These are phyloP conservation scores for Datisca glomerata DNA, from an alignment of 306 rosid genomes.

Conservation along the genomic window DNA sequence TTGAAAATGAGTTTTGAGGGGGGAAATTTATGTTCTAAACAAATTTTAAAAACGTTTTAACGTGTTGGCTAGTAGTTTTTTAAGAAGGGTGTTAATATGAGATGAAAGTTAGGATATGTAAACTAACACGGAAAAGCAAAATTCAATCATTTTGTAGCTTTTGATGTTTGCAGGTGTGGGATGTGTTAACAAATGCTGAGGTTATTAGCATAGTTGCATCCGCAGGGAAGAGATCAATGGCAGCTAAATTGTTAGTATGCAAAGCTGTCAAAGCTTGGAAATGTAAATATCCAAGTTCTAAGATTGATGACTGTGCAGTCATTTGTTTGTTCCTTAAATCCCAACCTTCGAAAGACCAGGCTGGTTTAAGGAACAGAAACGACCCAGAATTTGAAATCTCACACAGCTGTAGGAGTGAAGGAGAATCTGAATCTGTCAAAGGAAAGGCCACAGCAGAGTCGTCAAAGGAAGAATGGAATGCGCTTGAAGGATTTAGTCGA, in stretches of 20 bases:
- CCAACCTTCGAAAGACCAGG: slow-evolving; percentile 4
- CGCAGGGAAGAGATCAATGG: slow-evolving; percentile 41
- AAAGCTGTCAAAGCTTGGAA: slow-evolving; percentile 62
- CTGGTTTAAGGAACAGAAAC: slow-evolving; percentile 3
- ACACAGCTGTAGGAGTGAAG: slow-evolving; percentile 9
- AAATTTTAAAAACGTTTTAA: too few relatives aligned
- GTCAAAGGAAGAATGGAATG: slow-evolving; percentile 30
- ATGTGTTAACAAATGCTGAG: slow-evolving; percentile 64
- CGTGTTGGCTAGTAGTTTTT: too few relatives aligned
- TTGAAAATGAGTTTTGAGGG: too few relatives aligned
- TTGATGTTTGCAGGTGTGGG: slow-evolving; percentile 60
- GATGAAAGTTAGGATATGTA: too few relatives aligned
- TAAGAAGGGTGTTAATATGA: too few relatives aligned
- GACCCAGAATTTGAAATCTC: slow-evolving; percentile 13
- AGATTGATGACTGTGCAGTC: slow-evolving; percentile 62
- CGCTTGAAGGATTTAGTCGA: slow-evolving; percentile 33
- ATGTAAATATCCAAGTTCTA: slow-evolving; percentile 42
- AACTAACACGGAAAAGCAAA: too few relatives aligned
- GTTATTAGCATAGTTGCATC: slow-evolving; percentile 68
- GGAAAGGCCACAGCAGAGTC: background rate
- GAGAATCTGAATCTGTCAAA: too few relatives aligned
- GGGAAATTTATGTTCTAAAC: too few relatives aligned
- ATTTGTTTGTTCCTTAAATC: slow-evolving; percentile 54
- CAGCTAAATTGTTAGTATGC: slow-evolving; percentile 52
- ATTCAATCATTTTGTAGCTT: too few relatives aligned